Evolutionary conservation across 2,329 filamentous ascomycete species (phyloP).

Genomic region (Fusarium denticulatum): DNA sequence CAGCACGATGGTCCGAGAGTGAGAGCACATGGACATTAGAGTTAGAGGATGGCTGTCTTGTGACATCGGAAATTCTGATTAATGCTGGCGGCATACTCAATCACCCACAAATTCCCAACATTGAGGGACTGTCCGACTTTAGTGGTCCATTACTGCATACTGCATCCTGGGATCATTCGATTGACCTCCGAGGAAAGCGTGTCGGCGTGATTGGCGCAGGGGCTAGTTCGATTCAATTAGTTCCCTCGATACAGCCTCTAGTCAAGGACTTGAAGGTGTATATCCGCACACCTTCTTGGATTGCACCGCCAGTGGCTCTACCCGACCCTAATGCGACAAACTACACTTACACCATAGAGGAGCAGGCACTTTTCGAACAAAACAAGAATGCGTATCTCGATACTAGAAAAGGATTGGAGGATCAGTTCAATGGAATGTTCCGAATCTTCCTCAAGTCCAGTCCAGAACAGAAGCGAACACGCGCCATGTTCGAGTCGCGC

Average conservation of each 20-base stretch:
- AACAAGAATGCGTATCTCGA: slow-evolving; percentile 51
- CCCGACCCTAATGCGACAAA: slow-evolving; percentile 49
- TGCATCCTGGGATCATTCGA: slow-evolving; percentile 59
- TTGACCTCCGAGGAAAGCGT: slow-evolving; percentile 50
- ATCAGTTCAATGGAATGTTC: slow-evolving; percentile 57
- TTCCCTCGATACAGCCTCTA: slow-evolving; percentile 55
- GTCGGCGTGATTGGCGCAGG: slow-evolving; percentile 55
- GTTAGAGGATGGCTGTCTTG: background rate
- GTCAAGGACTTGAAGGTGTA: slow-evolving; percentile 59
- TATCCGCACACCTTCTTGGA: slow-evolving; percentile 61
- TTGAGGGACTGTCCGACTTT: slow-evolving; percentile 58
- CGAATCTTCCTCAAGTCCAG: slow-evolving; percentile 56
- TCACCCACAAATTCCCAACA: slow-evolving; percentile 62
- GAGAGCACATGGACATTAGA: background rate
- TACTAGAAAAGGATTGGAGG: slow-evolving; percentile 56
- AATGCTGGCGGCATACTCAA: slow-evolving; percentile 60
- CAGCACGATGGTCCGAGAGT: slow-evolving; percentile 46
- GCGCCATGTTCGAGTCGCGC: slow-evolving; percentile 37
- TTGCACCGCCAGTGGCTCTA: slow-evolving; percentile 49
- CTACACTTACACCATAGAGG: slow-evolving; percentile 54
- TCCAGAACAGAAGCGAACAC: slow-evolving; percentile 52
- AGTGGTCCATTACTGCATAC: slow-evolving; percentile 62
- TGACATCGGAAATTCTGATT: slow-evolving; percentile 56
- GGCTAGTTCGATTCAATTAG: slow-evolving; percentile 58
- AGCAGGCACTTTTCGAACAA: slow-evolving; percentile 52